These are phyloP conservation scores for Leccinellum albellum DNA, from an alignment of 768 basidiomycete genomes.

Conservation along the genomic window DNA sequence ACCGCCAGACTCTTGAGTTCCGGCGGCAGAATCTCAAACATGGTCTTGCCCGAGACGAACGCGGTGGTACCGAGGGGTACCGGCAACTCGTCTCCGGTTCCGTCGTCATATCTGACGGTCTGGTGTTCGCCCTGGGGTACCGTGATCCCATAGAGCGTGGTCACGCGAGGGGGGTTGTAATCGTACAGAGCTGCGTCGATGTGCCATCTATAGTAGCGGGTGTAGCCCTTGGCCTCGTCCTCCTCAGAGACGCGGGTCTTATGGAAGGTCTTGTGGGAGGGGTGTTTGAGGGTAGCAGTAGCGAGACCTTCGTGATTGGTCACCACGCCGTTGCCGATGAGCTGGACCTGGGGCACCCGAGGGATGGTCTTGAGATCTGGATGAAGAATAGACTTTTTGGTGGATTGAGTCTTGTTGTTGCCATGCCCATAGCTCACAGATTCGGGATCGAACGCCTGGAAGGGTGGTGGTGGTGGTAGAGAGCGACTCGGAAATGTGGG, in stretches of 20 bases:
- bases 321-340: slow-evolving; percentile 85
- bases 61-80: slow-evolving; percentile 88
- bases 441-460: slow-evolving; percentile 71
- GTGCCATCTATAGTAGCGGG: slow-evolving; percentile 92
- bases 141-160: slow-evolving; percentile 74
- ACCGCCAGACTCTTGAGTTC: slow-evolving; percentile 80
- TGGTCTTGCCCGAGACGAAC: slow-evolving; percentile 75
- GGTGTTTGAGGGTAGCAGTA: slow-evolving; percentile 78
- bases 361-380: slow-evolving; percentile 91
- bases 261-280: slow-evolving; percentile 83
- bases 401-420: slow-evolving; percentile 77
- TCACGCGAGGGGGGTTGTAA: slow-evolving; percentile 75
- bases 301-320: slow-evolving; percentile 79
- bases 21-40: slow-evolving; percentile 74
- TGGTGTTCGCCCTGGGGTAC: slow-evolving; percentile 68
- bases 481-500: neutral
- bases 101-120: slow-evolving; percentile 76
- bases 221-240: slow-evolving; percentile 72
- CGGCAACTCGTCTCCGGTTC: slow-evolving; percentile 74
- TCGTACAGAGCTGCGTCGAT: slow-evolving; percentile 86
- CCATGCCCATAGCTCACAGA: slow-evolving; percentile 75
- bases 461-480: slow-evolving; percentile 7
- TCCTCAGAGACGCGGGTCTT: slow-evolving; percentile 69
- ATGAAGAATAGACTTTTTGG: slow-evolving; percentile 78
- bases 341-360: slow-evolving; percentile 82